Evolutionary conservation across 176 grass and related monocot genomes (phyloP).

Genomic region (Oryza officinalis): DNA sequence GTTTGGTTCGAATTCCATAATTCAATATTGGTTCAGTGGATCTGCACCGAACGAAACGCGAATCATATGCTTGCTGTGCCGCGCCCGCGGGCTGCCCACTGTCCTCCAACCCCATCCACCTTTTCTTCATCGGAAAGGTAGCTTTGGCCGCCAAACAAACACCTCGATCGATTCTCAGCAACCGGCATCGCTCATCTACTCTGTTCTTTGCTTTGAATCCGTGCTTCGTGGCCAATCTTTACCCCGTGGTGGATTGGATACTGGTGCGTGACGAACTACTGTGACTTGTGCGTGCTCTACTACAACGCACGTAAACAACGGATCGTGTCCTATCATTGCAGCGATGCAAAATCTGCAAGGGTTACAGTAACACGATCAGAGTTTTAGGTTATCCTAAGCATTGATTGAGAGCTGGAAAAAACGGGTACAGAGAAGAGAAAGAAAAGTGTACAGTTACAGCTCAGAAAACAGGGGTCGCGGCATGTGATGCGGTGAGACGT

Average conservation of each 20-base stretch:
- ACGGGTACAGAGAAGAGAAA: background rate
- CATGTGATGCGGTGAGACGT: conserved; percentile 35
- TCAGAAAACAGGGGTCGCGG: background rate
- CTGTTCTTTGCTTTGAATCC: background rate
- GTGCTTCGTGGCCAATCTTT: background rate
- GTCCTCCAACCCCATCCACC: conserved; percentile 37
- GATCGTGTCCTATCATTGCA: too few relatives aligned
- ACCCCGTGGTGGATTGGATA: background rate
- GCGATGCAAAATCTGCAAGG: background rate
- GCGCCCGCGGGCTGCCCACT: conserved; percentile 3
- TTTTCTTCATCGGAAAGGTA: conserved; percentile 8
- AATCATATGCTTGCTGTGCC: conserved; percentile 3
- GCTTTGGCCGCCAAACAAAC: background rate
- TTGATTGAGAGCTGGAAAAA: background rate
- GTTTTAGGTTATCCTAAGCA: background rate
- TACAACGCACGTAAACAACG: background rate
- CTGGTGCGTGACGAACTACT: background rate
- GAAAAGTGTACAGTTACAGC: background rate
- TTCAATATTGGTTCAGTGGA: conserved; percentile 21
- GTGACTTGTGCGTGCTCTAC: background rate
- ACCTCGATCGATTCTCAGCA: background rate
- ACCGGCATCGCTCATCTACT: background rate
- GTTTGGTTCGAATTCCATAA: conserved; percentile 8
- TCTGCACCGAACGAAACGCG: conserved; percentile 29
- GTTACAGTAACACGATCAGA: background rate